phyloP scores from a whole-genome alignment of 495 filamentous ascomycete species.

The Xylaria palmicola region DNA sequence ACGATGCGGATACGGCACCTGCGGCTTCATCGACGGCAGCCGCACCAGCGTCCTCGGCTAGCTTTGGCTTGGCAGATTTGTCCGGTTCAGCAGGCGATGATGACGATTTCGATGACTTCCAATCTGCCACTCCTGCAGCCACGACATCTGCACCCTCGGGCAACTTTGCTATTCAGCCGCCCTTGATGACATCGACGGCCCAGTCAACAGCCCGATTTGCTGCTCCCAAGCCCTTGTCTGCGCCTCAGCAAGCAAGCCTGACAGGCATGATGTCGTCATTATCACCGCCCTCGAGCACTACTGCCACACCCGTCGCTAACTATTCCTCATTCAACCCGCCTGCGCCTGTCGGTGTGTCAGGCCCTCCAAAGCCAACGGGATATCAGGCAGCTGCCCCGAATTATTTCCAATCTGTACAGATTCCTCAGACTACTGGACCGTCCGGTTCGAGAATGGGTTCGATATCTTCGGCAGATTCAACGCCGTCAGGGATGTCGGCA shows the following conservation, averaged over 20 bases:
- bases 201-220: constrained; percentile 68
- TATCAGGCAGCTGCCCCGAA: constrained; percentile 83
- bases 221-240: constrained; percentile 79
- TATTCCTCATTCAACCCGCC: constrained; percentile 56
- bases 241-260: constrained; percentile 73
- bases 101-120: constrained; percentile 98
- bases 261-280: constrained; percentile 78
- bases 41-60: constrained; percentile 45
- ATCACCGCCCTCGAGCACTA: constrained; percentile 65
- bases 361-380: constrained; percentile 56
- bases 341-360: constrained; percentile 38
- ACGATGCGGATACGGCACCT: constrained; percentile 55
- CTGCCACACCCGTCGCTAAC: constrained; percentile 52
- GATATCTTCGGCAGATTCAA: constrained; percentile 22
- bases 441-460: constrained; percentile 26
- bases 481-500: constrained; percentile 32
- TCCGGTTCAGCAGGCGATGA: constrained; percentile 58
- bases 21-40: constrained; percentile 49
- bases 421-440: constrained; percentile 35
- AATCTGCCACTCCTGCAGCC: constrained; percentile 73
- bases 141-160: constrained; percentile 33
- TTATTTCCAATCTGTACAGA: constrained; percentile 85
- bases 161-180: constrained; percentile 49
- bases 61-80: constrained; percentile 57
- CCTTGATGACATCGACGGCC: constrained; percentile 65